These are phyloP conservation scores for Pseudogymnoascus sp. DNA, from an alignment of 2,329 filamentous ascomycete species.

Conservation along the genomic window DNA sequence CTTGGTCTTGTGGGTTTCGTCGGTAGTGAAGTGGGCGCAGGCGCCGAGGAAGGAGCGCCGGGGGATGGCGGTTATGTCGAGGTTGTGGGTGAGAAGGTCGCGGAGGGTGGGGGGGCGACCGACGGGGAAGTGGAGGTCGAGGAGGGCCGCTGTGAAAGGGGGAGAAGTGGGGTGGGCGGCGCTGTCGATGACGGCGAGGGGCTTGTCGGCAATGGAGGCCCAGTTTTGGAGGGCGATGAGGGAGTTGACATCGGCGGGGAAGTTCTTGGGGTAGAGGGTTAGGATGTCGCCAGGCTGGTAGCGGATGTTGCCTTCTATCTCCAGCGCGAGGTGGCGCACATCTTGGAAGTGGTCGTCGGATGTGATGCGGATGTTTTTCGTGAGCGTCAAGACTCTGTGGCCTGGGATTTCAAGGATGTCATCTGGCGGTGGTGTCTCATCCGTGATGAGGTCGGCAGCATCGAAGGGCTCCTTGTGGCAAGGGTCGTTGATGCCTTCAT, in stretches of 20 bases:
- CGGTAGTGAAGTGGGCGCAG: constrained; percentile 65
- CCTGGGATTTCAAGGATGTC: not conserved
- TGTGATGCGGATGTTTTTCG: constrained; percentile 65
- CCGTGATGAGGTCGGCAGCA: constrained; percentile 26
- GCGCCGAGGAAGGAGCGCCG: constrained; percentile 76
- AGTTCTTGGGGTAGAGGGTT: constrained; percentile 81
- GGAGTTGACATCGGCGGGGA: constrained; percentile 66
- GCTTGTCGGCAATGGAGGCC: constrained; percentile 61
- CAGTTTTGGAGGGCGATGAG: constrained; percentile 76
- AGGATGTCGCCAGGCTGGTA: constrained; percentile 69
- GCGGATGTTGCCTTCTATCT: constrained; percentile 34
- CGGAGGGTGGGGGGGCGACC: constrained; percentile 48
- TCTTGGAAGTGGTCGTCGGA: constrained; percentile 82
- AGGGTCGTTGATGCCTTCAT: not conserved
- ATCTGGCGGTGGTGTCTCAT: not conserved
- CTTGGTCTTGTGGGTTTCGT: constrained; percentile 68
- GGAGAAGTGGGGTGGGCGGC: constrained; percentile 16
- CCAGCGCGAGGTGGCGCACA: constrained; percentile 69
- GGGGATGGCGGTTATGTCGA: constrained; percentile 86
- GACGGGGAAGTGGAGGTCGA: constrained; percentile 30
- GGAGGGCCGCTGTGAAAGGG: constrained; percentile 26
- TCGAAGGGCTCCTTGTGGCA: constrained; percentile 5
- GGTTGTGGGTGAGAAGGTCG: constrained; percentile 66
- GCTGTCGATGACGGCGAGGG: constrained; percentile 45
- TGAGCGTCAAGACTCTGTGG: constrained; percentile 41